A percentile compares a stretch with the other conserved stretches of the same genome.
Evolutionary conservation across 345 rosid species (phyloP).

Genomic region (Salix viminalis): DNA sequence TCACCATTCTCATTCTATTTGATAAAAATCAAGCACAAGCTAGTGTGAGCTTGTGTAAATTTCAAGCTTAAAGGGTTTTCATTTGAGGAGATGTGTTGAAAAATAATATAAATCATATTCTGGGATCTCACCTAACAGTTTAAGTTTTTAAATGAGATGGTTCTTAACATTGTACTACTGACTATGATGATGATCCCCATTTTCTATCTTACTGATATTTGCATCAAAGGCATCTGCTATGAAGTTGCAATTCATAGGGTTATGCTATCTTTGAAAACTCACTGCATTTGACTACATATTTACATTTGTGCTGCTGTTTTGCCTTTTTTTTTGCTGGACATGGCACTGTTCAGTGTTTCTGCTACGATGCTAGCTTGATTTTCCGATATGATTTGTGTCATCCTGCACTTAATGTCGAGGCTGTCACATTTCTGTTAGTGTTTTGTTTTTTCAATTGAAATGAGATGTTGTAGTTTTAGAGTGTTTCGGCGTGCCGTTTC

Average conservation of each 20-base stretch:
- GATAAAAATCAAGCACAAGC: too few species aligned
- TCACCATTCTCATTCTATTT: too few species aligned
- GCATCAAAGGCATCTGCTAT: slow-evolving; percentile 50
- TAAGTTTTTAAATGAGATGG: too few species aligned
- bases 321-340: background rate
- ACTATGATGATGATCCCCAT: slow-evolving; percentile 84
- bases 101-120: too few species aligned
- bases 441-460: too few species aligned
- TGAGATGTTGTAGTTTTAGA: too few species aligned
- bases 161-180: slow-evolving; percentile 11
- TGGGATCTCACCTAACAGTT: too few species aligned
- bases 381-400: too few species aligned
- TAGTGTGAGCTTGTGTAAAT: too few species aligned
- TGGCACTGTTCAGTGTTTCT: background rate
- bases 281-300: background rate
- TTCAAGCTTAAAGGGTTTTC: rapidly evolving
- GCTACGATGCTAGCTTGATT: background rate
- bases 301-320: background rate
- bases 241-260: background rate
- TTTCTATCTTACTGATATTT: slow-evolving; percentile 68
- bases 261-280: background rate
- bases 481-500: too few species aligned
- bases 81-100: too few species aligned
- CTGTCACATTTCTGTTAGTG: too few species aligned
- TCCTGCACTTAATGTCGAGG: background rate